phyloP scores from a whole-genome alignment of 257 asterid genomes.

The Dorcoceras hygrometricum region DNA sequence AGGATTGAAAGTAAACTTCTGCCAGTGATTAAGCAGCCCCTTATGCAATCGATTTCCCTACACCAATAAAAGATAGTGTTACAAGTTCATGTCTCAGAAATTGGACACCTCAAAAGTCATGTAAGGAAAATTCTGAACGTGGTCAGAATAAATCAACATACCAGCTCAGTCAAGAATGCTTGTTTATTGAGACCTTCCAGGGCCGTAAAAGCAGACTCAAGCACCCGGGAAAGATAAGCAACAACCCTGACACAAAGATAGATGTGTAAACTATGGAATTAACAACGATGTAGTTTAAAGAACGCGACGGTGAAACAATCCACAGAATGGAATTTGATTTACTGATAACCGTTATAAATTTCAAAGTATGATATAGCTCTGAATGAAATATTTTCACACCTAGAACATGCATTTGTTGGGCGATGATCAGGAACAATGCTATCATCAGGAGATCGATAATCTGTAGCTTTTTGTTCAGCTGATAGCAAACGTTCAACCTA shows the following conservation, averaged over 20 bases:
- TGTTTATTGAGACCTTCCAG: constrained; percentile 98
- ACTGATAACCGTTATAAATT: constrained; percentile 14
- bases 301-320: background rate
- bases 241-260: constrained; percentile 66
- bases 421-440: constrained; percentile 92
- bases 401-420: constrained; percentile 90
- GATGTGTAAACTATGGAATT: constrained; percentile 19
- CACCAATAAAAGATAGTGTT: constrained; percentile 20
- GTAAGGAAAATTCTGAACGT: background rate
- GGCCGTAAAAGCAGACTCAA: constrained; percentile 95
- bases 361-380: constrained; percentile 14
- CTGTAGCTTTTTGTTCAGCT: constrained; percentile 93
- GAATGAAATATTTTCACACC: constrained; percentile 42
- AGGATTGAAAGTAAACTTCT: constrained; percentile 93
- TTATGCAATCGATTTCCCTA: constrained; percentile 95
- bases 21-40: constrained; percentile 89
- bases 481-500: constrained; percentile 92
- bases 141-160: constrained; percentile 31
- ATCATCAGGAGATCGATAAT: constrained; percentile 92
- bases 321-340: background rate
- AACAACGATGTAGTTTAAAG: background rate
- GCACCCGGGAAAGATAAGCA: constrained; percentile 92
- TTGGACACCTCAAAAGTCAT: background rate
- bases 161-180: constrained; percentile 92
- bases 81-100: background rate